phyloP scores from a whole-genome alignment of 116 monocot species.

The Trichopus zeylanicus region DNA sequence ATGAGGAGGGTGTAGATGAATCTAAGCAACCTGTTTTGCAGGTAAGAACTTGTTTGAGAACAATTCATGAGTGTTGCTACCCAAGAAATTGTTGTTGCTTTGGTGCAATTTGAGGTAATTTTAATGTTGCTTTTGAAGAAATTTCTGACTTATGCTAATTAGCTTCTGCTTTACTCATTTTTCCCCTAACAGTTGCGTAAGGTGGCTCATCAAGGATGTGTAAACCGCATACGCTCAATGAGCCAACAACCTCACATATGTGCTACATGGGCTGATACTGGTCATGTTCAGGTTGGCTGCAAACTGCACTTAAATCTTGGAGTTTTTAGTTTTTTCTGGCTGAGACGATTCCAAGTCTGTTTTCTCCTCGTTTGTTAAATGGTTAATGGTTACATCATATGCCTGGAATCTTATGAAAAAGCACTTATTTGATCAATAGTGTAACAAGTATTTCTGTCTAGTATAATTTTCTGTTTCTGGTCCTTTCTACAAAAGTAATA shows the following conservation, averaged over 20 bases:
- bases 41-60: constrained; percentile 13
- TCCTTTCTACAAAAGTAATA: no score
- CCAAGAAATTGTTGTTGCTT: not conserved
- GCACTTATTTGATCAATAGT: no score
- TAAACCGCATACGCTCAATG: constrained; percentile 88
- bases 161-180: no score
- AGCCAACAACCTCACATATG: constrained; percentile 80
- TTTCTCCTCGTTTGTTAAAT: not conserved
- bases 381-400: no score
- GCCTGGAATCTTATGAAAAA: no score
- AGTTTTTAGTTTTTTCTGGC: no score
- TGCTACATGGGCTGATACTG: constrained; percentile 87
- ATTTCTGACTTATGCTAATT: not conserved
- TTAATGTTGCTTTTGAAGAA: not conserved
- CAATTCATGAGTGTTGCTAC: not conserved
- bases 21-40: constrained; percentile 57
- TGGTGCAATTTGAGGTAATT: no score
- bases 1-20: constrained; percentile 32
- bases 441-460: no score
- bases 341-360: not conserved
- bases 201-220: constrained; percentile 87
- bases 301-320: not conserved
- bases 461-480: no score
- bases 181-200: constrained; percentile 58
- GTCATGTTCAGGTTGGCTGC: constrained; percentile 69